phyloP scores from a whole-genome alignment of 495 filamentous ascomycete species.

The Neurospora pannonica region DNA sequence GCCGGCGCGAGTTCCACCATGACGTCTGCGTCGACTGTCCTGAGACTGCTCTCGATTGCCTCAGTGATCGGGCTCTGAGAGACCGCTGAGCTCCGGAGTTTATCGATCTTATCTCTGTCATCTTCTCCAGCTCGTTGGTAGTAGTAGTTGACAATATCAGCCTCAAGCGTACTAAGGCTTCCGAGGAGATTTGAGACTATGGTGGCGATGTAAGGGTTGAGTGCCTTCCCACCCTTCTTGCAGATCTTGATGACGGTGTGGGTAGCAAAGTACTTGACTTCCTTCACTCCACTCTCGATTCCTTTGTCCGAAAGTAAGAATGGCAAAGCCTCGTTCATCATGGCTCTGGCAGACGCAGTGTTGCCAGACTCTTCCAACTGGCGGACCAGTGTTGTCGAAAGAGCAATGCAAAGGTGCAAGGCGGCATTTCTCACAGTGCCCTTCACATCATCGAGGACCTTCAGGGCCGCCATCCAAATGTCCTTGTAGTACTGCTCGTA shows the following conservation, averaged over 20 bases:
- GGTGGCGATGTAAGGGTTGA: constrained; percentile 70
- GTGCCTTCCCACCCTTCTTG: constrained; percentile 65
- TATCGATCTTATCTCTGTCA: constrained; percentile 77
- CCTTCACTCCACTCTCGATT: constrained; percentile 75
- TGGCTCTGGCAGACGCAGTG: constrained; percentile 58
- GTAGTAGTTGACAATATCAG: constrained; percentile 78
- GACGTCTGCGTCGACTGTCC: constrained; percentile 66
- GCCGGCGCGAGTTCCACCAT: constrained; percentile 63
- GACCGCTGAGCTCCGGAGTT: constrained; percentile 66
- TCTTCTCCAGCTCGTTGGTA: constrained; percentile 86
- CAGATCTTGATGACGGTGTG: constrained; percentile 76
- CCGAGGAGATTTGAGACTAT: constrained; percentile 73
- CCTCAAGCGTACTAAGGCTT: constrained; percentile 77
- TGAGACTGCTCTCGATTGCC: constrained; percentile 81
- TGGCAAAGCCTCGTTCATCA: constrained; percentile 76
- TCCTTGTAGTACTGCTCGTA: constrained; percentile 77
- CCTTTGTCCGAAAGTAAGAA: constrained; percentile 86
- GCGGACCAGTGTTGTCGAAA: constrained; percentile 74
- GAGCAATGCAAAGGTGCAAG: constrained; percentile 64
- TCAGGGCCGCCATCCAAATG: constrained; percentile 76
- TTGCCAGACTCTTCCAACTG: constrained; percentile 73
- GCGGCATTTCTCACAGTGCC: constrained; percentile 76
- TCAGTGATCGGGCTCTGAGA: constrained; percentile 86
- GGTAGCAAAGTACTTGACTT: constrained; percentile 67
- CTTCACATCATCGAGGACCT: constrained; percentile 90